These are phyloP conservation scores for Coniosporium tulheliwenetii DNA, from an alignment of 2,329 filamentous ascomycete species.

Conservation along the genomic window DNA sequence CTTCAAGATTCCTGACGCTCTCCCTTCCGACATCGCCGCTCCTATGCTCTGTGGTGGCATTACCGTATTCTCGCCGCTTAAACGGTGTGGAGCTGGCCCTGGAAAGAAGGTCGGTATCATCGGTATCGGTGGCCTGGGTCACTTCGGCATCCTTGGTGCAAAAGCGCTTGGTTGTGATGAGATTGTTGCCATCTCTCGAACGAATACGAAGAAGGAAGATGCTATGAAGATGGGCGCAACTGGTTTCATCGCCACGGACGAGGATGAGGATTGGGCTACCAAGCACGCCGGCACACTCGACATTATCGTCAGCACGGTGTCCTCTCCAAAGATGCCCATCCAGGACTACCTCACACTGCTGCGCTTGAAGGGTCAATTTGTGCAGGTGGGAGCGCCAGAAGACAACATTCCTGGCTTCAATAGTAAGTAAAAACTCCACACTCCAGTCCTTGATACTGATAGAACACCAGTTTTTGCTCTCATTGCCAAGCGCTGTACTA, in stretches of 20 bases:
- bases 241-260: constrained; percentile 39
- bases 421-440: background rate
- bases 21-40: constrained; percentile 37
- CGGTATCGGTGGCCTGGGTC: constrained; percentile 58
- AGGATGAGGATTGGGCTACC: constrained; percentile 43
- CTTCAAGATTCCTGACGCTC: constrained; percentile 36
- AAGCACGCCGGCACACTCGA: constrained; percentile 37
- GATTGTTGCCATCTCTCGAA: constrained; percentile 49
- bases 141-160: constrained; percentile 57
- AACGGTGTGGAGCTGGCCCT: constrained; percentile 49
- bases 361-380: constrained; percentile 41
- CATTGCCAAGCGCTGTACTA: constrained; percentile 36
- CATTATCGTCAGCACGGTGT: constrained; percentile 44
- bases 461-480: constrained; percentile 32
- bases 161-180: constrained; percentile 53
- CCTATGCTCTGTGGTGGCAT: constrained; percentile 68
- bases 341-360: constrained; percentile 45
- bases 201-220: constrained; percentile 41
- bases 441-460: no score
- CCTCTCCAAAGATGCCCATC: constrained; percentile 45
- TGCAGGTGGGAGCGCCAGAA: constrained; percentile 54
- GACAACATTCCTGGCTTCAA: constrained; percentile 35
- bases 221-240: constrained; percentile 47
- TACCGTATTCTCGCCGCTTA: constrained; percentile 55
- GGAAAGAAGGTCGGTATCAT: constrained; percentile 58